Conservation (phyloP, 2,329 filamentous ascomycete genomes). For the Phialocephala subalpina region DNA sequence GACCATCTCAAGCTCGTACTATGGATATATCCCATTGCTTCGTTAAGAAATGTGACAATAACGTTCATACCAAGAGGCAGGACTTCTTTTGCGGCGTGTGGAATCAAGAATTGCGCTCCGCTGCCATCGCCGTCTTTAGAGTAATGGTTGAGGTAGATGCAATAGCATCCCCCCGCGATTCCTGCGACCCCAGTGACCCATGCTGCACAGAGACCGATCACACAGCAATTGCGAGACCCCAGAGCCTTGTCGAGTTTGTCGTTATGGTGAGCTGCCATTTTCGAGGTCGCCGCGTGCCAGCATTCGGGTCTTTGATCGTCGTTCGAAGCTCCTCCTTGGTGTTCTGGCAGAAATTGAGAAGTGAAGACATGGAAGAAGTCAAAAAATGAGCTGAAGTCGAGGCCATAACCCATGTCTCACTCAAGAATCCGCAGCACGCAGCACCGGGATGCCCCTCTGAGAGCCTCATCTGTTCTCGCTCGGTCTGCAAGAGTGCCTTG, state of each 20-base stretch:
- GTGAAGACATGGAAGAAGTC: not conserved
- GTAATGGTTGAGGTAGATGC: constrained; percentile 22
- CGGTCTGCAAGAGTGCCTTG: constrained; percentile 2
- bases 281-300: not conserved
- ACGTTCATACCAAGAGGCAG: constrained; percentile 34
- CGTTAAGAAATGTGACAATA: constrained; percentile 42
- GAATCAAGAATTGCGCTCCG: constrained; percentile 26
- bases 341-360: no score
- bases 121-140: not conserved
- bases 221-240: constrained; percentile 23
- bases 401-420: not conserved
- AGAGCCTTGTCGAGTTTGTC: constrained; percentile 31
- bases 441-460: not conserved
- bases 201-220: constrained; percentile 23
- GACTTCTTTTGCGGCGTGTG: constrained; percentile 28
- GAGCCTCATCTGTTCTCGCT: constrained; percentile 14
- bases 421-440: not conserved
- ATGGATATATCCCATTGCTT: constrained; percentile 46
- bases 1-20: constrained; percentile 44
- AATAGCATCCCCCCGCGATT: constrained; percentile 27
- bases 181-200: constrained; percentile 28
- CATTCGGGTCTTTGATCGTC: not conserved
- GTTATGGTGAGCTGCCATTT: constrained; percentile 12
- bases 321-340: not conserved
- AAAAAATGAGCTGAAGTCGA: constrained; percentile 8